These are phyloP conservation scores for Kalanchoe fedtschenkoi DNA, from an alignment of 164 flowering plant species.

Conservation along the genomic window DNA sequence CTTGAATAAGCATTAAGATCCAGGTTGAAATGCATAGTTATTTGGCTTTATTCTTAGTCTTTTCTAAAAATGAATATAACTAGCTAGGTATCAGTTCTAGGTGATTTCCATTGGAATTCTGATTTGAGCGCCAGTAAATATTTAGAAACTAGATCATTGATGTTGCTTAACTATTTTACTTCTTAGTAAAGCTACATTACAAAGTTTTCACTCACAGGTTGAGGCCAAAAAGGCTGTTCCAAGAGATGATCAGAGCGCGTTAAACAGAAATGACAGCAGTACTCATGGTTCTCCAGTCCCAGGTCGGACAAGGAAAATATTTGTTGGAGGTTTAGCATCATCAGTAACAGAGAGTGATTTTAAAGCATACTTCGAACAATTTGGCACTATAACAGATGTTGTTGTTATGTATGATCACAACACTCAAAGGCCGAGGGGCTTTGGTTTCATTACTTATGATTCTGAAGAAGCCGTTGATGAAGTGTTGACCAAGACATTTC, in stretches of 20 bases:
- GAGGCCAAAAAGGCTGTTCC: slow-evolving; percentile 51
- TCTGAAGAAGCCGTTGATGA: slow-evolving; percentile 43
- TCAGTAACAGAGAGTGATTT: slow-evolving; percentile 42
- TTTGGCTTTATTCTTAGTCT: background rate
- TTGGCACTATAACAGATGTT: slow-evolving; percentile 41
- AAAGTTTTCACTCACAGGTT: slow-evolving; percentile 21
- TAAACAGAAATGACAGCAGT: slow-evolving; percentile 32
- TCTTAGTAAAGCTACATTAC: background rate
- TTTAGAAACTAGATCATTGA: too few species aligned
- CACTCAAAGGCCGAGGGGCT: slow-evolving; percentile 49
- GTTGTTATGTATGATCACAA: slow-evolving; percentile 54
- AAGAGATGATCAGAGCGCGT: slow-evolving; percentile 36
- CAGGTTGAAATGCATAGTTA: background rate
- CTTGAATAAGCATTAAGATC: background rate
- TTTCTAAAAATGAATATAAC: background rate
- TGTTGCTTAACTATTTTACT: too few species aligned
- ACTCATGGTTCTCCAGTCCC: slow-evolving; percentile 41
- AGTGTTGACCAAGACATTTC: slow-evolving; percentile 35
- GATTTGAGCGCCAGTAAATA: too few species aligned
- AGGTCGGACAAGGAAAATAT: slow-evolving; percentile 38
- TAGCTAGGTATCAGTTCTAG: too few species aligned
- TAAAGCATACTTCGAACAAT: slow-evolving; percentile 39
- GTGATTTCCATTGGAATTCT: too few species aligned
- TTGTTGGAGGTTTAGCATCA: slow-evolving; percentile 50
- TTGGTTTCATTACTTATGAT: slow-evolving; percentile 46